Conservation (phyloP, 345 rosid species). For the Populus euphratica region DNA sequence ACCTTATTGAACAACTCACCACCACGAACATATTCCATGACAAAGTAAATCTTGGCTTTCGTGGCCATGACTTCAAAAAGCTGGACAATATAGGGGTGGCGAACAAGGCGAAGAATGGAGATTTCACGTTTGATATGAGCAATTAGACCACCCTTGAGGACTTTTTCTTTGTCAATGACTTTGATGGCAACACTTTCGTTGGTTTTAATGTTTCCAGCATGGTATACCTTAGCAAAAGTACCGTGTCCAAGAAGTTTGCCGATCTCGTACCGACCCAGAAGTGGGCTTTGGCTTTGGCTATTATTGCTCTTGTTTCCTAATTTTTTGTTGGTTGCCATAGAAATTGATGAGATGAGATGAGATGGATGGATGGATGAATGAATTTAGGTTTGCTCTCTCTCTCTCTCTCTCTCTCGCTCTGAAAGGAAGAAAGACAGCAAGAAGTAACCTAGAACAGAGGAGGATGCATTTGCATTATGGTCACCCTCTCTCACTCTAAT, state of each 20-base stretch:
- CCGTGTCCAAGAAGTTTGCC: constrained; percentile 29
- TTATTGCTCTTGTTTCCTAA: background rate
- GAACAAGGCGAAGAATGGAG: constrained; percentile 25
- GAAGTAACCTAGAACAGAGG: background rate
- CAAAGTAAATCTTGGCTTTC: constrained; percentile 29
- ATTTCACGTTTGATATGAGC: constrained; percentile 28
- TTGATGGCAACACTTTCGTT: constrained; percentile 27
- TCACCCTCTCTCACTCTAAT: too few relatives aligned
- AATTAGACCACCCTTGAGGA: constrained; percentile 22
- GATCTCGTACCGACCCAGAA: constrained; percentile 26
- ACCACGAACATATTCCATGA: constrained; percentile 28
- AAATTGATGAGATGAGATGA: background rate
- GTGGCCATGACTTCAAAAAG: constrained; percentile 31
- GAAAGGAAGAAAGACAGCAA: background rate
- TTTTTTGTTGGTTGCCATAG: constrained; percentile 11
- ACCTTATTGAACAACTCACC: constrained; percentile 26
- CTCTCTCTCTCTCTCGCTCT: background rate
- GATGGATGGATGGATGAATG: background rate
- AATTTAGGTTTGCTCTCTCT: background rate
- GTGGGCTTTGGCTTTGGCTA: constrained; percentile 8
- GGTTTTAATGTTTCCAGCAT: constrained; percentile 17
- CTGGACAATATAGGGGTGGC: constrained; percentile 27
- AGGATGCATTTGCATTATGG: background rate
- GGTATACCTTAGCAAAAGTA: constrained; percentile 24
- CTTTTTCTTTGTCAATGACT: constrained; percentile 27